Conservation (phyloP, 2,329 filamentous ascomycete species). For the Trichoderma afroharzianum region DNA sequence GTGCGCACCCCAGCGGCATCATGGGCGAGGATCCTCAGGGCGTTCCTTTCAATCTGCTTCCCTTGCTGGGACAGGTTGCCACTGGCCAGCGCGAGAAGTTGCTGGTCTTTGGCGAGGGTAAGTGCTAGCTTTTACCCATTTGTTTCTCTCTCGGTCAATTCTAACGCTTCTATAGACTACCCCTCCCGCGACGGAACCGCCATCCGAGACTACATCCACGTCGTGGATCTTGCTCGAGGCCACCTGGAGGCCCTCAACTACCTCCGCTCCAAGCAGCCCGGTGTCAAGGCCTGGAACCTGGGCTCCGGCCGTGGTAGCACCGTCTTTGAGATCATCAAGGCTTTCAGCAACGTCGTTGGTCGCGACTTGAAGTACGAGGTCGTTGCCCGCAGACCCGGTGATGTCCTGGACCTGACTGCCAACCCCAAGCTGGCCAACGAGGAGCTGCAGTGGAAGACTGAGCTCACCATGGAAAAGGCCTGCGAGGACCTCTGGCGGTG, state of each 20-base stretch:
- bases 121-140: conserved; percentile 29
- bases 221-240: conserved; percentile 81
- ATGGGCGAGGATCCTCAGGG: conserved; percentile 98
- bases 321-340: conserved; percentile 95
- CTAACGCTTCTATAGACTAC: conserved; percentile 64
- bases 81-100: conserved; percentile 94
- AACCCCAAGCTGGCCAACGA: conserved; percentile 82
- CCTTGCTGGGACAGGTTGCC: conserved; percentile 90
- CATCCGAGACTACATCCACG: conserved; percentile 97
- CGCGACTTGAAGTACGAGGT: conserved; percentile 84
- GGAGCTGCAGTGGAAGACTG: conserved; percentile 89
- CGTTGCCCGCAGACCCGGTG: conserved; percentile 74
- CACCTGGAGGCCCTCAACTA: conserved; percentile 89
- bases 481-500: conserved; percentile 95
- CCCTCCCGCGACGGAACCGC: conserved; percentile 83
- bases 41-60: conserved; percentile 91
- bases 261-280: conserved; percentile 77
- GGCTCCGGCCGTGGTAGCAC: conserved; percentile 93
- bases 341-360: conserved; percentile 84
- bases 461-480: conserved; percentile 85
- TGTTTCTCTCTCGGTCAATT: background rate
- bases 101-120: conserved; percentile 89
- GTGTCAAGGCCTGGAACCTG: conserved; percentile 93
- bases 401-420: conserved; percentile 91
- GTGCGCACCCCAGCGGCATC: conserved; percentile 88